Evolutionary conservation across 805 yeast species (phyloP).

Genomic region (Clavispora asparagi): DNA sequence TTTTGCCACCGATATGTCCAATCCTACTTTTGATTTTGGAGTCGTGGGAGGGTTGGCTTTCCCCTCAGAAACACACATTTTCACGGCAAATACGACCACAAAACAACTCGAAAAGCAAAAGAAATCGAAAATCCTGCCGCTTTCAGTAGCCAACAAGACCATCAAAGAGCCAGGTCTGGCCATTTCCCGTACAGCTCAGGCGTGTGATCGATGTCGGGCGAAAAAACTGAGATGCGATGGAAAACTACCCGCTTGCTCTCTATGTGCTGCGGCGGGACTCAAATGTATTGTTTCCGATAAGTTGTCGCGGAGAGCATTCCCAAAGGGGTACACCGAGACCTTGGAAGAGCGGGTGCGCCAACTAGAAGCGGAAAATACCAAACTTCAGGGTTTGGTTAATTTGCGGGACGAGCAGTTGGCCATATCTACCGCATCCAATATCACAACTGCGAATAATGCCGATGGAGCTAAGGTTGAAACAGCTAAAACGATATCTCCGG

Average conservation of each 20-base stretch:
- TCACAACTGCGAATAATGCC: neutral
- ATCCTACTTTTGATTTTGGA: neutral
- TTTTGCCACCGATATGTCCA: neutral
- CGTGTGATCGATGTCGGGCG: slow-evolving; percentile 84
- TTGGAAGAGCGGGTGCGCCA: slow-evolving; percentile 85
- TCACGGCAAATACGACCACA: neutral
- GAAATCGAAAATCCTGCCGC: neutral
- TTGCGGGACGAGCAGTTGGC: slow-evolving; percentile 61
- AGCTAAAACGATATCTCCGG: neutral
- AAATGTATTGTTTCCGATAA: slow-evolving; percentile 87
- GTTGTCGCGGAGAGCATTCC: slow-evolving; percentile 79
- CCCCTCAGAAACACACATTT: neutral
- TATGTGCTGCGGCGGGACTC: slow-evolving; percentile 78
- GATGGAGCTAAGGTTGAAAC: neutral
- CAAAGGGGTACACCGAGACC: slow-evolving; percentile 88
- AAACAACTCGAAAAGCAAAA: neutral
- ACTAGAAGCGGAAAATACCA: slow-evolving; percentile 73
- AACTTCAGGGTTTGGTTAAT: slow-evolving; percentile 58
- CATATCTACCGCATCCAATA: slow-evolving; percentile 8
- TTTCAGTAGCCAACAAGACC: slow-evolving; percentile 17
- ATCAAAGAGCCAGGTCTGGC: slow-evolving; percentile 67
- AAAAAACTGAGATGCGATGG: slow-evolving; percentile 81
- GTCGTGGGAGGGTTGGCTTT: neutral
- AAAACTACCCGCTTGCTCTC: slow-evolving; percentile 62
- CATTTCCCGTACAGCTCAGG: slow-evolving; percentile 75